A percentile compares a stretch with the other conserved stretches of the same genome.
These are phyloP conservation scores for Torulaspora microellipsoides DNA, from an alignment of 805 yeast species.

Conservation along the genomic window DNA sequence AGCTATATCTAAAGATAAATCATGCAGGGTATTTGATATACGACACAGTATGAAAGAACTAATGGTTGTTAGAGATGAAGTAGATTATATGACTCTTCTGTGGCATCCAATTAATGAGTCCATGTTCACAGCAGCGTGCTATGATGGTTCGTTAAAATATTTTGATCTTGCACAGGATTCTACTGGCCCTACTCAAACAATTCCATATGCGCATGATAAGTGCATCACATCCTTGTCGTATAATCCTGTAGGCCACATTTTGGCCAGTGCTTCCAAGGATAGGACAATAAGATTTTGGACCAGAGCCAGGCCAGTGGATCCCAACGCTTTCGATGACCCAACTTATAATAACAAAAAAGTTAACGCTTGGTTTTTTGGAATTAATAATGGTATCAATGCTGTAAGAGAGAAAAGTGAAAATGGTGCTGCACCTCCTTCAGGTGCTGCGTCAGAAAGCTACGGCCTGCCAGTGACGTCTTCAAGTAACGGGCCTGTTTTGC, in stretches of 20 bases:
- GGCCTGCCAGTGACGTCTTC: constrained; percentile 3
- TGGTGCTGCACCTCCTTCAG: constrained; percentile 34
- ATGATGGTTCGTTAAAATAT: constrained; percentile 82
- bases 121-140: constrained; percentile 77
- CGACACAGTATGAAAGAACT: constrained; percentile 73
- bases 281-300: constrained; percentile 93
- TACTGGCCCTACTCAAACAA: constrained; percentile 46
- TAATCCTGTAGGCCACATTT: constrained; percentile 89
- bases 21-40: constrained; percentile 82
- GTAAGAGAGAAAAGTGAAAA: constrained; percentile 33
- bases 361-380: constrained; percentile 54
- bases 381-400: constrained; percentile 34
- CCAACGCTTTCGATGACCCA: constrained; percentile 73
- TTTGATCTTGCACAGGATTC: constrained; percentile 45
- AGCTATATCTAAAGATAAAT: constrained; percentile 82
- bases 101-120: constrained; percentile 93
- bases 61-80: constrained; percentile 69
- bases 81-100: constrained; percentile 77
- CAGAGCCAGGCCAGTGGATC: constrained; percentile 86
- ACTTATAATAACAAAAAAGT: constrained; percentile 64
- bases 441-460: constrained; percentile 8
- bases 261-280: constrained; percentile 92
- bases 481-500: constrained; percentile 6
- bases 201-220: constrained; percentile 93
- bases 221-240: constrained; percentile 86